Evolutionary conservation across 2,329 filamentous ascomycete species (phyloP), one percentile per base, ranked within the genome.

Genomic region (Apiospora hydei): DNA sequence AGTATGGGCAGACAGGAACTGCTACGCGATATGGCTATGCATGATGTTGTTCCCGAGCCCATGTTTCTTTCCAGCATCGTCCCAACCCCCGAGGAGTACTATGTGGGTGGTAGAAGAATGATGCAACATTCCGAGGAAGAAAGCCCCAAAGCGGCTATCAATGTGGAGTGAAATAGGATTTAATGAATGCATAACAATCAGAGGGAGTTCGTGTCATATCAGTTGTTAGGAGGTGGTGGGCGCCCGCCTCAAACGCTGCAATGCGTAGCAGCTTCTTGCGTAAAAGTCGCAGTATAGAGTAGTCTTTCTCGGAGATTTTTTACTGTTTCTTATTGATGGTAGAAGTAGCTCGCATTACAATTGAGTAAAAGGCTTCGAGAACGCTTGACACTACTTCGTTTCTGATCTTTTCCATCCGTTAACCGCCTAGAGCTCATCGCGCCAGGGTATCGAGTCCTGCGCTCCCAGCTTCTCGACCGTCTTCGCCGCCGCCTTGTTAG

Each of bases 391-490:
- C n/a, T 47, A 18, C 21, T 47, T 26, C 5, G 4, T 13, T 21
- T 46, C n/a, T 26, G 24, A 13, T 30, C 44, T 5, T 24, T 1
- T 21, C 16, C 21, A 46, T 18, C 26, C 11, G 14, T 64, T 43
- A 10, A 5, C 16, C 18, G 6, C 34, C 24, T 67, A 78, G 70
- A 86, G 75, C 79, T 86, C 84, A 74, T 90, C 86, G 43, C 87
- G 83, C 88, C 89, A 92, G 0, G 92, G 92, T 77, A 94, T 93
- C 38, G 90, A 88, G 72, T 85, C 87, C 83, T 92, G 90, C 5
- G 91, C 91, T 0, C 92, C 92, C 30, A 85, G 81, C 77, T 86
- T 89, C 81, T 92, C 87, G 18, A 93, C 90, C n/a, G 91, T 92
- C 81, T 86, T 86, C 1, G 88, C 89, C 0, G 93, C 90, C 1